Percentiles rank a stretch among this genome's conserved stretches.
These are phyloP conservation scores for Earliella scabrosa DNA, from an alignment of 1,284 basidiomycete genomes.

Conservation along the genomic window DNA sequence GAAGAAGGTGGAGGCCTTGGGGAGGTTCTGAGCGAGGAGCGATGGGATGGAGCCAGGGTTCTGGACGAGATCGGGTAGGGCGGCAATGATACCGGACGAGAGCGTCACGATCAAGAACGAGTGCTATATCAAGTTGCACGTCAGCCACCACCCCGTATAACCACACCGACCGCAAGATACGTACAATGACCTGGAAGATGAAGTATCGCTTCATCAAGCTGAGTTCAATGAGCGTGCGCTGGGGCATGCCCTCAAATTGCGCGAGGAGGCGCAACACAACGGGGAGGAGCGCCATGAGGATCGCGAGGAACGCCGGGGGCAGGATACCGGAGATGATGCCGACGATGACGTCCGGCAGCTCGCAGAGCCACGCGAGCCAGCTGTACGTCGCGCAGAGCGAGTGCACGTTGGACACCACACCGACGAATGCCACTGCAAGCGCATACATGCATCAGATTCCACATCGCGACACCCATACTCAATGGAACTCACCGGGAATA, in stretches of 20 bases:
- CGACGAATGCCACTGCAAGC: conserved; percentile 79
- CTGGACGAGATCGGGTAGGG: conserved; percentile 64
- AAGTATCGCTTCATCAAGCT: conserved; percentile 93
- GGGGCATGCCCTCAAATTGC: conserved; percentile 82
- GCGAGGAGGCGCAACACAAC: conserved; percentile 83
- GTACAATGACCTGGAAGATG: conserved; percentile 87
- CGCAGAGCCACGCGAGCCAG: conserved; percentile 88
- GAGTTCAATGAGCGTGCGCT: conserved; percentile 82
- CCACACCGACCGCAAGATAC: too few relatives aligned
- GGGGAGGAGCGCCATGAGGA: conserved; percentile 92
- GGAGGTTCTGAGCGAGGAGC: conserved; percentile 77
- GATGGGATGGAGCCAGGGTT: conserved; percentile 67
- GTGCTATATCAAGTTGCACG: conserved; percentile 52
- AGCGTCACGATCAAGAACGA: conserved; percentile 90
- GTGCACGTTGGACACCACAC: conserved; percentile 83
- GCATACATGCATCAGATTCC: conserved; percentile 12
- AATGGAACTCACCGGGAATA: conserved; percentile 58
- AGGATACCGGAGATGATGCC: conserved; percentile 94
- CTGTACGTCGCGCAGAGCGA: conserved; percentile 64
- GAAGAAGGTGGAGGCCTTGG: conserved; percentile 92
- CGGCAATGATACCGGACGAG: conserved; percentile 77
- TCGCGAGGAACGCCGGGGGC: conserved; percentile 83
- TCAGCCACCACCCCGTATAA: too few relatives aligned
- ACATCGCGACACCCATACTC: neutral
- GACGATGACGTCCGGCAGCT: conserved; percentile 60